Conservation (phyloP, 306 rosid genomes). For the Malus sylvestris region DNA sequence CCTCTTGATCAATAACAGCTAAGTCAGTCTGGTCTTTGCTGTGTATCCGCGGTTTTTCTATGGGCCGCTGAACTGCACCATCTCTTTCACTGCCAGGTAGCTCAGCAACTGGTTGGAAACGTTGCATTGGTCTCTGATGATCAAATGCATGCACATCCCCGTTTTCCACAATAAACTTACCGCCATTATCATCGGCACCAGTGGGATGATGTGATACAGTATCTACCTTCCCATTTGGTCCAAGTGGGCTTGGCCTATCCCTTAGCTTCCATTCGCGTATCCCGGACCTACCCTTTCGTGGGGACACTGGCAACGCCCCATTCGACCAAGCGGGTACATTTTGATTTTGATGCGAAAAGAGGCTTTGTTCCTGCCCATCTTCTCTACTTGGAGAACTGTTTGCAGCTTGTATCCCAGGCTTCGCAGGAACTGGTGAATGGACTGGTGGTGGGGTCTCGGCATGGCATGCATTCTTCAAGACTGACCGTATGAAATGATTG, state of each 20-base stretch:
- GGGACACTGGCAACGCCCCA: constrained; percentile 72
- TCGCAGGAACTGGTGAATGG: constrained; percentile 39
- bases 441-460: constrained; percentile 83
- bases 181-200: constrained; percentile 53
- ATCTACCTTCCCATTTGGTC: constrained; percentile 86
- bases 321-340: constrained; percentile 64
- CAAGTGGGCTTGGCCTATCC: constrained; percentile 96
- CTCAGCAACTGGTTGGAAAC: constrained; percentile 78
- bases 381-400: constrained; percentile 61
- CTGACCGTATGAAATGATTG: constrained; percentile 72
- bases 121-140: constrained; percentile 74
- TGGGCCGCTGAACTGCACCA: constrained; percentile 39
- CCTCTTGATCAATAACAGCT: constrained; percentile 48
- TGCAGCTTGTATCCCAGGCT: constrained; percentile 45
- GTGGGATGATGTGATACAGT: constrained; percentile 40
- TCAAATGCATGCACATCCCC: constrained; percentile 65
- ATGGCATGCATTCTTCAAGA: constrained; percentile 81
- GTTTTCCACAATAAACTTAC: constrained; percentile 60
- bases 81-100: constrained; percentile 60
- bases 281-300: constrained; percentile 60
- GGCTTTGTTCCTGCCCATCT: constrained; percentile 63
- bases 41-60: constrained; percentile 51
- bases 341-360: constrained; percentile 53
- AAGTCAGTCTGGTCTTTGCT: constrained; percentile 42
- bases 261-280: constrained; percentile 68